A percentile compares a stretch with the other conserved stretches of the same genome.
Evolutionary conservation across 192 early-diverging fungal genomes (phyloP).

Genomic region (Linnemannia exigua): DNA sequence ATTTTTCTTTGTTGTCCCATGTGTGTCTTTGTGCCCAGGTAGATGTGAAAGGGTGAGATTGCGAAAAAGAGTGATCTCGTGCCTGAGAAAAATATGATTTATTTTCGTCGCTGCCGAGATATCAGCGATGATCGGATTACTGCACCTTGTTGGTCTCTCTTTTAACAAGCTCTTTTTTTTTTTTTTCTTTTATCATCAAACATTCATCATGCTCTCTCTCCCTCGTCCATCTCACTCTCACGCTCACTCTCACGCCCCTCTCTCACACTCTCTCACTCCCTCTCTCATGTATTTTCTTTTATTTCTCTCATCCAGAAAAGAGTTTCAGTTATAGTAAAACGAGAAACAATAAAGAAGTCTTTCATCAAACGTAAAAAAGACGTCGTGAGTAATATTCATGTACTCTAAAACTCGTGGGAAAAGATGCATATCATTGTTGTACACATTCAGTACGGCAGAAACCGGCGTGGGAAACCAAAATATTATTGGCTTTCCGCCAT

Average conservation of each 20-base stretch:
- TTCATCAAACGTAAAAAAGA: background rate
- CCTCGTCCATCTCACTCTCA: background rate
- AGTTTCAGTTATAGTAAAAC: background rate
- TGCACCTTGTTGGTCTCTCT: no score
- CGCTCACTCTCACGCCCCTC: no score
- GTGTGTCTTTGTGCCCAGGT: background rate
- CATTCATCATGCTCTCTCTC: background rate
- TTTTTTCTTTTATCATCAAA: background rate
- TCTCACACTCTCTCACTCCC: background rate
- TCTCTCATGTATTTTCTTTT: background rate
- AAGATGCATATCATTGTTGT: background rate
- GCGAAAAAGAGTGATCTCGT: background rate
- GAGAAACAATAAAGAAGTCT: background rate
- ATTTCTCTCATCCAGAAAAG: background rate
- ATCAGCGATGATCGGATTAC: slow-evolving; percentile 3
- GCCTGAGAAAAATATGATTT: background rate
- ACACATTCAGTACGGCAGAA: slow-evolving; percentile 5
- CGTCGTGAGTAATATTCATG: background rate
- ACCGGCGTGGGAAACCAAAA: slow-evolving; percentile 7
- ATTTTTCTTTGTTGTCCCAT: background rate
- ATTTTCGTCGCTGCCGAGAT: background rate
- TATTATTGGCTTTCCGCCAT: background rate
- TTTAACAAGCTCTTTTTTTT: background rate
- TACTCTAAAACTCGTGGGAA: background rate
- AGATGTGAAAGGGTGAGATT: background rate